phyloP scores from a whole-genome alignment of 2,329 filamentous ascomycete species.

The Talaromyces piceae region DNA sequence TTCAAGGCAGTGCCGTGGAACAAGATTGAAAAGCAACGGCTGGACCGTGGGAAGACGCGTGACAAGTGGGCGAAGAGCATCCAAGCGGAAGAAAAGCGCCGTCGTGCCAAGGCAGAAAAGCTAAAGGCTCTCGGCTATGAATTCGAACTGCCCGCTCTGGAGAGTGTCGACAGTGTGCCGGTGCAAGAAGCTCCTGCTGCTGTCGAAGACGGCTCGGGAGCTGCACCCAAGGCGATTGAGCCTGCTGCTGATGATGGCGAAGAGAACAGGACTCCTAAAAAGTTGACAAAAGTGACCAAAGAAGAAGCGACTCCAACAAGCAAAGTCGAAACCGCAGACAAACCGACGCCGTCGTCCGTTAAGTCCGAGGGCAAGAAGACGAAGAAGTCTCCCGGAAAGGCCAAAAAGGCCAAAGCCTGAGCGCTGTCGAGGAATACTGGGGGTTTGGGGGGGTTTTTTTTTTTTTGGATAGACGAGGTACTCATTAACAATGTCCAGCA shows the following conservation, averaged over 20 bases:
- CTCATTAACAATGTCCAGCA: neutral
- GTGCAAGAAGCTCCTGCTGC: constrained; percentile 24
- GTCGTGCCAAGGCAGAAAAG: constrained; percentile 62
- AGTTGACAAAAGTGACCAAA: constrained; percentile 25
- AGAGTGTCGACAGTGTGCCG: constrained; percentile 50
- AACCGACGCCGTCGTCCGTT: neutral
- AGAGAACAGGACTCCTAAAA: constrained; percentile 23
- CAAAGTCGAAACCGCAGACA: constrained; percentile 6
- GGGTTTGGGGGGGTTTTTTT: too few relatives aligned
- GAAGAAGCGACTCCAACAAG: constrained; percentile 14
- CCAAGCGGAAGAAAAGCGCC: constrained; percentile 62
- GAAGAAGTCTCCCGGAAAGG: constrained; percentile 5
- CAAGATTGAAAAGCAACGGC: constrained; percentile 68
- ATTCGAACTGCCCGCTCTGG: constrained; percentile 66
- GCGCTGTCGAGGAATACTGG: too few relatives aligned
- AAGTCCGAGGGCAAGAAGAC: constrained; percentile 8
- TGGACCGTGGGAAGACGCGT: constrained; percentile 66
- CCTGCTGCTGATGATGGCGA: constrained; percentile 18
- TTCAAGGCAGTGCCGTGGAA: constrained; percentile 87
- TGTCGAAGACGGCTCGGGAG: constrained; percentile 20
- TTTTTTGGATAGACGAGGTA: neutral
- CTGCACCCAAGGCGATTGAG: constrained; percentile 15
- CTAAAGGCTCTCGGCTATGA: constrained; percentile 78
- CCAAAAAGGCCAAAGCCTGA: constrained; percentile 22
- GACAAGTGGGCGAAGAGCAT: constrained; percentile 73